These are phyloP conservation scores for Kwoniella bestiolae DNA, from an alignment of 768 basidiomycete genomes.

Conservation along the genomic window DNA sequence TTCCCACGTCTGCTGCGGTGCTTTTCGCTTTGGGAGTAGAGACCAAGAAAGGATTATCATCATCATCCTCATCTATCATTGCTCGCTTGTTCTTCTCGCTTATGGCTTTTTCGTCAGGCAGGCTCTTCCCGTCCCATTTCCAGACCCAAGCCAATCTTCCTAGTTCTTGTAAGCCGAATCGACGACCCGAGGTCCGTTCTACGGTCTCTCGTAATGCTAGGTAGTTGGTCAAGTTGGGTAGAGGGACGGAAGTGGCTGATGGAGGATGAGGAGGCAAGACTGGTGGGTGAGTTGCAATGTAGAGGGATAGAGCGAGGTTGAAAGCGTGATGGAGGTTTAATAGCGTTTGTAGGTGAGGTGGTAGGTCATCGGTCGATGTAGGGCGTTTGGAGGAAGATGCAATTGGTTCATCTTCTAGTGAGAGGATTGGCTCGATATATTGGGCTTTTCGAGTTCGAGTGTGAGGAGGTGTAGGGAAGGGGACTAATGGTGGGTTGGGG, in stretches of 20 bases:
- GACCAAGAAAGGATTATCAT: conserved; percentile 51
- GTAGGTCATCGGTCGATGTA: conserved; percentile 27
- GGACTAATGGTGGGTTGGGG: conserved; percentile 52
- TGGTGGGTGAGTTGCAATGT: conserved; percentile 55
- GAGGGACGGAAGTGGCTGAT: conserved; percentile 32
- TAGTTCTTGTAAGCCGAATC: conserved; percentile 52
- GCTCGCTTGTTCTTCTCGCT: conserved; percentile 25
- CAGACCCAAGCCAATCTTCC: conserved; percentile 54
- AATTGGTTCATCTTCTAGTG: conserved; percentile 1
- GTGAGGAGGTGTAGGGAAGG: conserved; percentile 53
- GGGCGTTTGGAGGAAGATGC: conserved; percentile 9
- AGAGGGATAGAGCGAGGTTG: conserved; percentile 53
- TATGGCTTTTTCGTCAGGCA: conserved; percentile 32
- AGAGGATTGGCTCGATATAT: conserved; percentile 12
- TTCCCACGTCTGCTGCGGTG: neutral
- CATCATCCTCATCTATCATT: conserved; percentile 25
- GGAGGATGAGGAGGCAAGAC: conserved; percentile 52
- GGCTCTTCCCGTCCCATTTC: conserved; percentile 47
- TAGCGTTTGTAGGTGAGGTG: conserved; percentile 52
- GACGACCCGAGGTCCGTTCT: conserved; percentile 44
- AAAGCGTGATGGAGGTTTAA: conserved; percentile 50
- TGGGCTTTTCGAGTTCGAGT: conserved; percentile 30
- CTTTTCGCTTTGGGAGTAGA: neutral
- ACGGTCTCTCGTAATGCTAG: conserved; percentile 49
- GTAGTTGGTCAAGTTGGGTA: conserved; percentile 51